Evolutionary conservation across 176 grass and related monocot genomes (phyloP).

Genomic region (Hsuehochloa calcarea): DNA sequence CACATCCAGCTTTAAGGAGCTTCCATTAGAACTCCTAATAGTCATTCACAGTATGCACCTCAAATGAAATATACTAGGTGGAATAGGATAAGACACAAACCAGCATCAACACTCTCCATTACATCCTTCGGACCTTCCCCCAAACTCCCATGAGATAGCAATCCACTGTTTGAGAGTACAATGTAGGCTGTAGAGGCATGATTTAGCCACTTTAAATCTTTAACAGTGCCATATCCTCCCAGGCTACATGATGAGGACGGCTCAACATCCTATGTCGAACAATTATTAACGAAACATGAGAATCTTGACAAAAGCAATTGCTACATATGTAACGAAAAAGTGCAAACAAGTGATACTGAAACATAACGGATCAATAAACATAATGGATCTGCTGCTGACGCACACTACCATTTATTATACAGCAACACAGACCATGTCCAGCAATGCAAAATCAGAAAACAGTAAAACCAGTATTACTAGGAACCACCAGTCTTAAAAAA

Average conservation of each 20-base stretch:
- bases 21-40: neutral
- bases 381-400: neutral
- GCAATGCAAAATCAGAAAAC: neutral
- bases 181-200: slow-evolving; percentile 50
- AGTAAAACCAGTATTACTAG: neutral
- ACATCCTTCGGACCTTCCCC: slow-evolving; percentile 56
- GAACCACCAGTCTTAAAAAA: neutral
- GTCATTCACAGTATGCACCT: neutral
- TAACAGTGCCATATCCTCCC: slow-evolving; percentile 39
- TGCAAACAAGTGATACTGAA: neutral
- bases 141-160: slow-evolving; percentile 58
- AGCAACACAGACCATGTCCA: neutral
- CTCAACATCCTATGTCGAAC: slow-evolving; percentile 43
- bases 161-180: slow-evolving; percentile 55
- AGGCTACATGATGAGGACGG: slow-evolving; percentile 56
- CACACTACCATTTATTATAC: neutral
- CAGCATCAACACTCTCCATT: slow-evolving; percentile 78
- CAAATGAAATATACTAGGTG: slow-evolving; percentile 8
- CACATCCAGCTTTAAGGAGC: slow-evolving; percentile 3
- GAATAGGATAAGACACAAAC: slow-evolving; percentile 41
- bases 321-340: neutral
- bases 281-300: neutral
- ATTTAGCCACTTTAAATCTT: slow-evolving; percentile 87
- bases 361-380: neutral
- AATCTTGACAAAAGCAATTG: neutral